Base-by-base conservation (phyloP, 352 stramenopile species). In the Globisporangium splendens region DNA sequence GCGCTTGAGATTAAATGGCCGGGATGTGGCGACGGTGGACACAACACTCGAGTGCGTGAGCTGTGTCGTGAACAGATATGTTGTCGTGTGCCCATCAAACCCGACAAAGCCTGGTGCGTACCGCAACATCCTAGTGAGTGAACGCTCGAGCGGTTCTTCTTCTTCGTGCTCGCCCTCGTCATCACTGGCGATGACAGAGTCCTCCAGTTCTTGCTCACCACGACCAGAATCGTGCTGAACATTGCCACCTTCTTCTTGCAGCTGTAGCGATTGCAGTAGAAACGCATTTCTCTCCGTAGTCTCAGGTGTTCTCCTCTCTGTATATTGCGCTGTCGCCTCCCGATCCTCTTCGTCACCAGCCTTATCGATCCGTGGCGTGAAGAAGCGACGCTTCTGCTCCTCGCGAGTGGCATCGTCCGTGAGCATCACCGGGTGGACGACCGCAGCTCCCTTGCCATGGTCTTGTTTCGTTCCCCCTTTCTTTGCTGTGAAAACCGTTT, bases 31-130 rank as follows among this genome's bases (percentile, higher is more conserved):
- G 22, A 80, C 72, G 0, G 77, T 88, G 10, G 80, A 86, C 35
- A 88, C 71, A 52, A 89, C 74, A 51, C 82, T 88, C 10, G 80
- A 86, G 22, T 68, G 77, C 31, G 76, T 86, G 47, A 89, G 73
- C 58, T 84, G 78, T 21, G 68, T 86, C 22, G 79, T 83, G 46
- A 69, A 69, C 35, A 83, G 43, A 35, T 66, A 72, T n/a, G 67
- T 77, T 28, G 76, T 74, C 15, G 65, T 62, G 24, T 69, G 55
- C 13, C 48, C 60, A 20, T 85, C 66, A 0, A 86, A 65, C 0
- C 59, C 69, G 20, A 73, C 66, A 59, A 88, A 87, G 38, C 75
- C 64, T 7, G 28, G 56, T 11, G 59, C 62, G 28, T 56, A 8
- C 39, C 39, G 51, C 24, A 79, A 22, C 17, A 66, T 61, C 17